These are phyloP conservation scores for Rosellinia necatrix DNA, from an alignment of 2,329 filamentous ascomycete genomes.

Conservation along the genomic window DNA sequence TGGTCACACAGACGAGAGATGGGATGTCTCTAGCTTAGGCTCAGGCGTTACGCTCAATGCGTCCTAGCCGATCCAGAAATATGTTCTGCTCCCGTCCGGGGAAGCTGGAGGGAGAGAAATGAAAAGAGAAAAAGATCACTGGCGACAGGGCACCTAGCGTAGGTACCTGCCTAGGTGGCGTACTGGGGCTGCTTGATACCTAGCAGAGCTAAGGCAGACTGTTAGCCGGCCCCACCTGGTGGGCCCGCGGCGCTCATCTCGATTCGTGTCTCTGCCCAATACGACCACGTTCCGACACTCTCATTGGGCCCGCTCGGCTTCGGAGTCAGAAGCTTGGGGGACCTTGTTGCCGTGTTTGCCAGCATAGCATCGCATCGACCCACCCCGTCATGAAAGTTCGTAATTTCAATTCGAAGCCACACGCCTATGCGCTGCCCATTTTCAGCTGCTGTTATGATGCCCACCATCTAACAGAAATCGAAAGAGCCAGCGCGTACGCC, in stretches of 20 bases:
- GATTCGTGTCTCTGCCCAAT: constrained; percentile 27
- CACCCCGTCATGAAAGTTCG: constrained; percentile 13
- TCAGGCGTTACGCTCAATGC: neutral
- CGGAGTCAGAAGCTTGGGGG: neutral
- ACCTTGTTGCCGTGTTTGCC: neutral
- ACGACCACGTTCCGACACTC: constrained; percentile 18
- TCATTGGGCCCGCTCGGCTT: constrained; percentile 14
- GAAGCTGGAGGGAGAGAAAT: constrained; percentile 16
- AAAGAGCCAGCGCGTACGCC: neutral
- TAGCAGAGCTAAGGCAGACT: too few species aligned
- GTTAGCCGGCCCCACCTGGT: too few species aligned
- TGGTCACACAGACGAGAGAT: neutral
- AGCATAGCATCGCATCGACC: neutral
- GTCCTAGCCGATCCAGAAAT: constrained; percentile 4
- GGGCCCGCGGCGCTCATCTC: constrained; percentile 9
- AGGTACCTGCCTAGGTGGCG: too few species aligned
- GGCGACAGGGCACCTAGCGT: neutral
- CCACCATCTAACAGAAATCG: constrained; percentile 11
- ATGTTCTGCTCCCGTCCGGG: constrained; percentile 14
- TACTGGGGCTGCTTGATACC: too few species aligned
- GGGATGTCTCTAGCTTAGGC: neutral
- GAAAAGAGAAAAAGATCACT: constrained; percentile 13
- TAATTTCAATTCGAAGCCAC: constrained; percentile 26
- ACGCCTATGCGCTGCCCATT: constrained; percentile 15
- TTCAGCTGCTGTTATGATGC: constrained; percentile 17